phyloP scores from a whole-genome alignment of 805 yeast genomes.

The Millerozyma acaciae region DNA sequence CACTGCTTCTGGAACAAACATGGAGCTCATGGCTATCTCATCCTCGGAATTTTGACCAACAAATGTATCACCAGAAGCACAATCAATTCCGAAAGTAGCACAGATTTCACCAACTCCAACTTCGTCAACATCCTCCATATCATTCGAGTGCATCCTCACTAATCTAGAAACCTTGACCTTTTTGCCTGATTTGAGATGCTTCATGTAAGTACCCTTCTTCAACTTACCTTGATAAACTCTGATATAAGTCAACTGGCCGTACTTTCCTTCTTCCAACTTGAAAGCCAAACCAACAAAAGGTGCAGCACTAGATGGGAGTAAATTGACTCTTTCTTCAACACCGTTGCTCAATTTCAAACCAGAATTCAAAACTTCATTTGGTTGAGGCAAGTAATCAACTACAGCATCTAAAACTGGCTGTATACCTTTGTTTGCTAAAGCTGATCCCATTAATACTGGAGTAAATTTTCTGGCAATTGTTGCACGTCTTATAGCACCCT shows the following conservation, averaged over 20 bases:
- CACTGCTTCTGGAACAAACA: conserved; percentile 99
- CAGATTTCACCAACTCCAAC: conserved; percentile 98
- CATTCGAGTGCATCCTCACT: conserved; percentile 98
- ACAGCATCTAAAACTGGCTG: conserved; percentile 96
- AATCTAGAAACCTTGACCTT: conserved; percentile 88
- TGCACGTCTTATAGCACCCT: conserved; percentile 86
- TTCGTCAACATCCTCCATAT: conserved; percentile 97
- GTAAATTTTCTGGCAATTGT: conserved; percentile 95
- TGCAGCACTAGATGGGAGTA: conserved; percentile 65
- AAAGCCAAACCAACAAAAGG: conserved; percentile 98
- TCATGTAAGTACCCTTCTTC: conserved; percentile 84
- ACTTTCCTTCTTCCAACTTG: conserved; percentile 96
- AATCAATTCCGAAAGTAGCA: conserved; percentile 98
- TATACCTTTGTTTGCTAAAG: conserved; percentile 92
- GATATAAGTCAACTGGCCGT: conserved; percentile 95
- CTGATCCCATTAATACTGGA: conserved; percentile 99
- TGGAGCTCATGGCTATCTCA: conserved; percentile 88
- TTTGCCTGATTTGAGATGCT: conserved; percentile 88
- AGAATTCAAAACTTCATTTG: conserved; percentile 86
- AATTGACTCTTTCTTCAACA: conserved; percentile 56
- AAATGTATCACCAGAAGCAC: conserved; percentile 98
- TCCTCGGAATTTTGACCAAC: conserved; percentile 66
- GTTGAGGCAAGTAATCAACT: conserved; percentile 93
- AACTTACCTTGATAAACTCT: conserved; percentile 96
- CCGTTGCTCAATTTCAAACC: conserved; percentile 77